A percentile compares a stretch with the other conserved stretches of the same genome.
Evolutionary conservation across 2,329 filamentous ascomycete species (phyloP).

Genomic region (Fusarium sp.): DNA sequence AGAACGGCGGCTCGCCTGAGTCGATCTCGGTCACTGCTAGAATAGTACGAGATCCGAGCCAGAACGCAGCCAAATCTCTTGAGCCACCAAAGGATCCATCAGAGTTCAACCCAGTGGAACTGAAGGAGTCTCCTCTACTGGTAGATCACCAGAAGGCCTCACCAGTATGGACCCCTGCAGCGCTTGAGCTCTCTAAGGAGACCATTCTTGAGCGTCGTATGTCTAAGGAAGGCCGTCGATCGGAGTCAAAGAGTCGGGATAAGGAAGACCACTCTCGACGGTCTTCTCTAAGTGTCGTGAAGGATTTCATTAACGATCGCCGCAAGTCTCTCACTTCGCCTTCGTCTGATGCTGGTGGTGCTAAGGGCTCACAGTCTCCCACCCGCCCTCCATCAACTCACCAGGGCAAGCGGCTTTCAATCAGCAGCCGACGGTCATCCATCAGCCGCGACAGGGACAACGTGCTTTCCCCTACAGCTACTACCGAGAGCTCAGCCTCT

Average conservation of each 20-base stretch:
- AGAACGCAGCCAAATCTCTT: constrained; percentile 52
- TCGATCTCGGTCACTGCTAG: constrained; percentile 90
- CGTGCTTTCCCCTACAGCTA: constrained; percentile 52
- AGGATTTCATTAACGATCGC: constrained; percentile 69
- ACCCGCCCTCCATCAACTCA: constrained; percentile 59
- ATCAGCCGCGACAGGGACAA: constrained; percentile 55
- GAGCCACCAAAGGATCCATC: constrained; percentile 53
- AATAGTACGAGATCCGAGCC: constrained; percentile 74
- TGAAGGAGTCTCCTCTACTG: constrained; percentile 67
- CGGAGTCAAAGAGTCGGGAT: constrained; percentile 48
- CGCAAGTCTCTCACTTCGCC: constrained; percentile 61
- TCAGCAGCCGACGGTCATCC: constrained; percentile 67
- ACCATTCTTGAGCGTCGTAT: constrained; percentile 59
- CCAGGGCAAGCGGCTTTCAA: constrained; percentile 67
- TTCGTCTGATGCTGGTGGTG: constrained; percentile 53
- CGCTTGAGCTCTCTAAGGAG: constrained; percentile 50
- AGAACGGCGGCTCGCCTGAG: constrained; percentile 49
- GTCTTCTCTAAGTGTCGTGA: constrained; percentile 68
- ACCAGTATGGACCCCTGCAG: constrained; percentile 40
- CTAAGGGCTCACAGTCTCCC: constrained; percentile 52
- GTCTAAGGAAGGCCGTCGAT: constrained; percentile 52
- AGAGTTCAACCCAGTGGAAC: constrained; percentile 59
- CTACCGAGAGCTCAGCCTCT: constrained; percentile 57
- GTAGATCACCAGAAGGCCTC: constrained; percentile 62
- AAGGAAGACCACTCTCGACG: constrained; percentile 57